Evolutionary conservation across 164 flowering plant genomes (phyloP).

Genomic region (Nymphaea thermarum): DNA sequence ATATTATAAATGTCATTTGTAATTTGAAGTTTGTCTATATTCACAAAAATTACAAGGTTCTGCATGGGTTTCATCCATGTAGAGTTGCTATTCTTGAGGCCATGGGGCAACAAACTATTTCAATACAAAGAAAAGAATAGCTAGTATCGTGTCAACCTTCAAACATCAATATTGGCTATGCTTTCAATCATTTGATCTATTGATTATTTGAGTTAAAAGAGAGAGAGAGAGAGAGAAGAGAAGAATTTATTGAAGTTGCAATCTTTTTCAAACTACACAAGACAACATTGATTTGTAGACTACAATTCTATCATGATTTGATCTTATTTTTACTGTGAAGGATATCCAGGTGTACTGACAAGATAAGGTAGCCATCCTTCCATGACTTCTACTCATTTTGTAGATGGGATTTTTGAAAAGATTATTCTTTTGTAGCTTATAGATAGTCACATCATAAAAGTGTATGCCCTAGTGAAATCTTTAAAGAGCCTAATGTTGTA

Average conservation of each 20-base stretch:
- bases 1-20: too few species aligned
- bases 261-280: slow-evolving; percentile 70
- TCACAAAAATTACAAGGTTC: too few species aligned
- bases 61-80: not conserved
- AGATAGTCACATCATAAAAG: slow-evolving; percentile 82
- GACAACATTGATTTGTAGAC: slow-evolving; percentile 97
- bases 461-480: slow-evolving; percentile 61
- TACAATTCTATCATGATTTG: slow-evolving; percentile 96
- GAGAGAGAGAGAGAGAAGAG: not conserved
- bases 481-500: slow-evolving; percentile 31
- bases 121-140: slow-evolving; percentile 99
- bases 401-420: not conserved
- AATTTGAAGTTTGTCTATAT: too few species aligned
- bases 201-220: too few species aligned
- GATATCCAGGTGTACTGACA: slow-evolving; percentile 81
- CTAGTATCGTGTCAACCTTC: slow-evolving; percentile 87
- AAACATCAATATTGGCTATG: slow-evolving; percentile 85
- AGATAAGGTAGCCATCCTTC: slow-evolving; percentile 59
- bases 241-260: not conserved
- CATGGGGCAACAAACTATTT: slow-evolving; percentile 99
- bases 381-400: not conserved
- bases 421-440: slow-evolving; percentile 42
- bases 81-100: slow-evolving; percentile 99
- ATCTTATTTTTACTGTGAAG: slow-evolving; percentile 90
- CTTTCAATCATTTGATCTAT: too few species aligned